phyloP scores from a whole-genome alignment of 345 rosid species.

The Linum tenue region DNA sequence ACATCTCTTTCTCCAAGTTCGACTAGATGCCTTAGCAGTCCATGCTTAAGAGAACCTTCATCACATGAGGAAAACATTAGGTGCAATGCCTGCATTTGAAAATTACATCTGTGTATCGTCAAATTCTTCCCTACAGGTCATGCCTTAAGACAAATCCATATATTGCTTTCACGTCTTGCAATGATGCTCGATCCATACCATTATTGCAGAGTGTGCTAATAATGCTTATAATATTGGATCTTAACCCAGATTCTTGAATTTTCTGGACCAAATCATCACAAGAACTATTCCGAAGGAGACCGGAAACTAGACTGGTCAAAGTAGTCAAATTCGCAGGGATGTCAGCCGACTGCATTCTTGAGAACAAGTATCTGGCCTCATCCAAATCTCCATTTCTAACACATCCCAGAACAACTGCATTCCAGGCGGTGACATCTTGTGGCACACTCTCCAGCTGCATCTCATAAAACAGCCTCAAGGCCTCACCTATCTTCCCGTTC shows the following conservation, averaged over 20 bases:
- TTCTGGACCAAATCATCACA: constrained; percentile 29
- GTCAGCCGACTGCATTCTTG: constrained; percentile 47
- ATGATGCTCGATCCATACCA: constrained; percentile 20
- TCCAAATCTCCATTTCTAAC: constrained; percentile 38
- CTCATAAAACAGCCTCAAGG: constrained; percentile 53
- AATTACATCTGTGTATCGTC: no score
- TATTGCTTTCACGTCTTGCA: constrained; percentile 39
- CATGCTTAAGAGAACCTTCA: no score
- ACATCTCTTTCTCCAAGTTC: no score
- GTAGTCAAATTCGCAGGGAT: constrained; percentile 38
- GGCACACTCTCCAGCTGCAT: constrained; percentile 68
- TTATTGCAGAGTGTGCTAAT: constrained; percentile 32
- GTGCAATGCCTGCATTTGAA: no score
- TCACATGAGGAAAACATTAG: no score
- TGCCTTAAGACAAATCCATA: constrained; percentile 49
- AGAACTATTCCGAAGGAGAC: constrained; percentile 43
- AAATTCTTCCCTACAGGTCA: constrained; percentile 8
- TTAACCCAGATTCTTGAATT: constrained; percentile 51
- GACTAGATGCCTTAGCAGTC: no score
- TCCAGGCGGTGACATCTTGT: constrained; percentile 58
- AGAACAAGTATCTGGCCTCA: constrained; percentile 54
- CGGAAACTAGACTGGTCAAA: constrained; percentile 52
- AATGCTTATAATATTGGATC: constrained; percentile 38
- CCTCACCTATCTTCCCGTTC: constrained; percentile 42
- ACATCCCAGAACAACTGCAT: constrained; percentile 48